Conservation (phyloP, 2,329 filamentous ascomycete species). For the Orbilia ellipsospora region DNA sequence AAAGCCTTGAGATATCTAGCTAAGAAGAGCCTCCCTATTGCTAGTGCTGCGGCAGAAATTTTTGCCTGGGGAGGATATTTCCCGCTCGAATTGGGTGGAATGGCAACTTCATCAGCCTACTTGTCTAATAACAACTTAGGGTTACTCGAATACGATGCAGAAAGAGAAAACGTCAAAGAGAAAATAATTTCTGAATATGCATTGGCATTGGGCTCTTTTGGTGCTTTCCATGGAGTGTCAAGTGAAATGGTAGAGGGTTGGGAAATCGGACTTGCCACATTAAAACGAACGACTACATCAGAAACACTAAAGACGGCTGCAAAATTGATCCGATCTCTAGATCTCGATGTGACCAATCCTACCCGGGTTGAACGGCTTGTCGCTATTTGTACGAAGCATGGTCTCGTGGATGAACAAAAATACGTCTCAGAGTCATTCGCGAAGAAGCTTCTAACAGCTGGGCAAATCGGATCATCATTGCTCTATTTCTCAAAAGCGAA, state of each 20-base stretch:
- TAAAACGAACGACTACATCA: constrained; percentile 35
- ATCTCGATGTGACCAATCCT: constrained; percentile 37
- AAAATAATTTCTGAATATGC: constrained; percentile 42
- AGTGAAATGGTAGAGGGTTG: constrained; percentile 34
- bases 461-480: constrained; percentile 34
- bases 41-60: constrained; percentile 41
- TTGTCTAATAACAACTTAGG: constrained; percentile 12
- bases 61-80: constrained; percentile 52
- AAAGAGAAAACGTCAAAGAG: constrained; percentile 47
- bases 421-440: constrained; percentile 48
- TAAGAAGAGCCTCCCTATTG: constrained; percentile 42
- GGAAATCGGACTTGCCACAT: constrained; percentile 47
- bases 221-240: constrained; percentile 21
- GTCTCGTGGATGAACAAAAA: constrained; percentile 38
- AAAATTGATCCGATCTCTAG: constrained; percentile 31
- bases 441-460: constrained; percentile 32
- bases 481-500: constrained; percentile 47
- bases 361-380: constrained; percentile 37
- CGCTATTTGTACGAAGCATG: constrained; percentile 26
- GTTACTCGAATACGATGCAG: constrained; percentile 18
- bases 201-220: constrained; percentile 37
- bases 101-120: constrained; percentile 11
- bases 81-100: constrained; percentile 16
- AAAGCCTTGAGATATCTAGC: constrained; percentile 41
- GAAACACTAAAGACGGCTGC: constrained; percentile 40